Percentiles rank a stretch among this genome's conserved stretches.
Evolutionary conservation across 2,329 filamentous ascomycete species (phyloP).

Genomic region (Fusarium camptoceras): DNA sequence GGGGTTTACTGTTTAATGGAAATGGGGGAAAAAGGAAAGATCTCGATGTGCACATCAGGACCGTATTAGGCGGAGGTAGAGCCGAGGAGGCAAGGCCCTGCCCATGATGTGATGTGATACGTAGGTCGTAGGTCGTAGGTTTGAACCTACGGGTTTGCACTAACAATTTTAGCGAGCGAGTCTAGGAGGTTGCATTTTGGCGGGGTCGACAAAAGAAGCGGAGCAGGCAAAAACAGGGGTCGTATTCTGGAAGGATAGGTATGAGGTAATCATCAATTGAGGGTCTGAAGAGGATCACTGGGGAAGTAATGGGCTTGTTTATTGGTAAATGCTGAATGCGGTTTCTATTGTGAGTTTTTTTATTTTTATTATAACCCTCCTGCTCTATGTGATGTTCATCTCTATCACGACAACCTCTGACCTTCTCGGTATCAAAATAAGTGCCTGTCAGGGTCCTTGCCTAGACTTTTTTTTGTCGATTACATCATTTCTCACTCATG

Average conservation of each 20-base stretch:
- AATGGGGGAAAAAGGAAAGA: conserved; percentile 21
- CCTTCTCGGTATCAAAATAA: background rate
- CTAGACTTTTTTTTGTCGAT: conserved; percentile 33
- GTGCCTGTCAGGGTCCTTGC: conserved; percentile 21
- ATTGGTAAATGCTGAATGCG: background rate
- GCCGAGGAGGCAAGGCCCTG: conserved; percentile 14
- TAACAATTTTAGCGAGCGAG: conserved; percentile 29
- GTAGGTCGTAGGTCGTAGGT: background rate
- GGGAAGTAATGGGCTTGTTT: background rate
- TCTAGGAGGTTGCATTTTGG: conserved; percentile 28
- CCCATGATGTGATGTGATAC: conserved; percentile 33
- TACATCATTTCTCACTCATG: conserved; percentile 33
- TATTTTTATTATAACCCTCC: background rate
- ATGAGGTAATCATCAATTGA: conserved; percentile 22
- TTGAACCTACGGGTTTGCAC: background rate
- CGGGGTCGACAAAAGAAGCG: conserved; percentile 43
- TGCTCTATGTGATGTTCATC: background rate
- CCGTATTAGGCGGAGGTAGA: conserved; percentile 22
- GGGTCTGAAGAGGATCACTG: background rate
- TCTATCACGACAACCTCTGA: background rate
- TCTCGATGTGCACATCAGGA: conserved; percentile 38
- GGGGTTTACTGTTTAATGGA: conserved; percentile 16
- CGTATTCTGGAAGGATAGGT: background rate
- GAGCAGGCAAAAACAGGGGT: conserved; percentile 24
- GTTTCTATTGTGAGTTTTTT: background rate